A percentile compares a stretch with the other conserved stretches of the same genome.
These are phyloP conservation scores for Eimeria brunetti DNA, from an alignment of 169 alveolate genomes.

Conservation along the genomic window DNA sequence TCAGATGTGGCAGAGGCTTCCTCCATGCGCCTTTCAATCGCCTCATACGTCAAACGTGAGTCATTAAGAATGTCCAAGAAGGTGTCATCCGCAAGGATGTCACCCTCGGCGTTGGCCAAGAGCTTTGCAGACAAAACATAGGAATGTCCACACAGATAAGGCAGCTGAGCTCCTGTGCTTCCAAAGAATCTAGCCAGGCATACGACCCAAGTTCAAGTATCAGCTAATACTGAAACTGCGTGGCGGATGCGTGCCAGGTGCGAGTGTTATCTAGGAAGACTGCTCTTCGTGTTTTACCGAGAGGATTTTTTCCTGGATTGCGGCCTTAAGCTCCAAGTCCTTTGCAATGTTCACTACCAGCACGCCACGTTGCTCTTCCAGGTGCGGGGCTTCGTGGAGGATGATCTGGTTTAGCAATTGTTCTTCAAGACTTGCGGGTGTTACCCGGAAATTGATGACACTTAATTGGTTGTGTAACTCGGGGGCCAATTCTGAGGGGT, in stretches of 20 bases:
- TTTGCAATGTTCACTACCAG: conserved; percentile 92
- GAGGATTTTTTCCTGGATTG: conserved; percentile 93
- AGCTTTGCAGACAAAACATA: conserved; percentile 64
- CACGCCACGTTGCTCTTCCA: conserved; percentile 91
- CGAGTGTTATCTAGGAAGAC: background rate
- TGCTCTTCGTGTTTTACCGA: conserved; percentile 80
- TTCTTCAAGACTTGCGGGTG: conserved; percentile 96
- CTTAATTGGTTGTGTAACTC: conserved; percentile 89
- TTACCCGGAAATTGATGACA: conserved; percentile 95
- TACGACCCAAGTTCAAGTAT: background rate
- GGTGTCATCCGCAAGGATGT: conserved; percentile 51
- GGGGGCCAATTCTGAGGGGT: conserved; percentile 8
- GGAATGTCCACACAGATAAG: background rate
- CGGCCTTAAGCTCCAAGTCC: conserved; percentile 90
- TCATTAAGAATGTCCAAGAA: conserved; percentile 41
- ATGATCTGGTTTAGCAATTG: conserved; percentile 95
- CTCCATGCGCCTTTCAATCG: conserved; percentile 91
- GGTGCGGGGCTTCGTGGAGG: conserved; percentile 93
- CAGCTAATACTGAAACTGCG: background rate
- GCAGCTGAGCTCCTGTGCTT: background rate
- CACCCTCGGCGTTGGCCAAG: conserved; percentile 74
- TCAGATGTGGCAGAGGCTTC: conserved; percentile 91
- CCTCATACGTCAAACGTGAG: conserved; percentile 45
- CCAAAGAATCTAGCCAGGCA: background rate
- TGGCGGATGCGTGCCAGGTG: background rate